Evolutionary conservation across 805 yeast species (phyloP), one percentile per base, ranked within the genome.

Genomic region (Wickerhamiella allomyrinae): DNA sequence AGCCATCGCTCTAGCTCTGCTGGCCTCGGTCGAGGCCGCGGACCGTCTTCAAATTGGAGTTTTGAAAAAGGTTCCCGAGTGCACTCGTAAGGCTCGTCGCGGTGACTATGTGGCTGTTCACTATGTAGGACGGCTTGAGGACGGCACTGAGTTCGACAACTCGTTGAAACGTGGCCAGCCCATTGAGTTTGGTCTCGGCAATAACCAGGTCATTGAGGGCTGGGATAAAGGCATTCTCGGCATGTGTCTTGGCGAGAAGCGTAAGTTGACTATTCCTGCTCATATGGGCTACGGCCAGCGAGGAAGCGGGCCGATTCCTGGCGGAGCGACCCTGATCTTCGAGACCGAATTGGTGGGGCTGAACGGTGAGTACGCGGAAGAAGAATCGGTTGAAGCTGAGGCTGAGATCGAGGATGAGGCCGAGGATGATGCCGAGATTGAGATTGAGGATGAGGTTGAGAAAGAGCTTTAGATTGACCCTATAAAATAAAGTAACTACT

Each of bases 221-320:
- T 86, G 95, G 95, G 96, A 86, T 49, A 74, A 78, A 61, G 95
- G 95, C 34, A 63, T 85, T 40, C 52, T 67, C 29, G 76, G 79
- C 25, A 82, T 82, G 93, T 86, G 96, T 62, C 66, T 83, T 58
- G 95, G 95, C 37, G 95, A 86, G 60, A 69, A 77, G 64, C 73
- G 95, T 57, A 77, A 71, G 51, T 67, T 86, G 52, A 72, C 75
- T 22, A 83, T 87, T 56, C 95, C 95, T 37, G 71, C 93, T 5
- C 68, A 70, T 24, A 60, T 84, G 50, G 95, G 74, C 7, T 86
- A 86, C 52, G 96, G 96, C 41, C 61, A 46, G 27, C 37, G 46
- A 7, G 93, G 86, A 39, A 76, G 83, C 41, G 85, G 85, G 29
- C 79, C 78, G 38, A 79, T 79, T 57, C 95, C 95, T 8, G 77